Conservation (phyloP, 371 early-diverging fungal genomes). For the Apophysomyces variabilis region DNA sequence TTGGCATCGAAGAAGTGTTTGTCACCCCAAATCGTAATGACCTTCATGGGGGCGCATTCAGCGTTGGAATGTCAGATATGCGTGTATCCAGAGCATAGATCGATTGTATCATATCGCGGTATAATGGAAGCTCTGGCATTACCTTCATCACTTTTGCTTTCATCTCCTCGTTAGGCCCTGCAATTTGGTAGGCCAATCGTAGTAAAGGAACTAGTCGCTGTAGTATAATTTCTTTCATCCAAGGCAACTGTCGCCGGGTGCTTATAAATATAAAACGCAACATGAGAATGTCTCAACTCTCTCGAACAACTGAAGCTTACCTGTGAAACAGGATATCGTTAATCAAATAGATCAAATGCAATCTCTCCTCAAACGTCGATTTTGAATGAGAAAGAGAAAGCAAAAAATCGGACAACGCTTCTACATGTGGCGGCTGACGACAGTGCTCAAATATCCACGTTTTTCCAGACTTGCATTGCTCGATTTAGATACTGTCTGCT, state of each 20-base stretch:
- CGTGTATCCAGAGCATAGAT: conserved; percentile 12
- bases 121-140: conserved; percentile 19
- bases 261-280: conserved; percentile 23
- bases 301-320: conserved; percentile 25
- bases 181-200: conserved; percentile 56
- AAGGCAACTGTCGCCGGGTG: conserved; percentile 52
- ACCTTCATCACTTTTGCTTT: conserved; percentile 64
- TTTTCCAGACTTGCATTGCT: conserved; percentile 53
- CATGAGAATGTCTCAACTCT: neutral
- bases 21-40: conserved; percentile 61
- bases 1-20: conserved; percentile 50
- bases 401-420: conserved; percentile 45
- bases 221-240: conserved; percentile 61
- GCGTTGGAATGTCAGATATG: conserved; percentile 11
- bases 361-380: conserved; percentile 53
- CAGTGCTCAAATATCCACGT: conserved; percentile 64
- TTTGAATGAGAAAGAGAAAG: conserved; percentile 51
- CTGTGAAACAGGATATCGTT: conserved; percentile 67
- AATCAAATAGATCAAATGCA: conserved; percentile 62
- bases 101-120: conserved; percentile 9
- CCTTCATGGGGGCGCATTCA: conserved; percentile 32
- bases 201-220: conserved; percentile 57
- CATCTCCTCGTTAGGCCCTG: conserved; percentile 44
- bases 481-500: neutral
- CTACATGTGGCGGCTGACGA: conserved; percentile 43